phyloP scores from a whole-genome alignment of 495 filamentous ascomycete genomes.

The Aspergillus saccharolyticus region DNA sequence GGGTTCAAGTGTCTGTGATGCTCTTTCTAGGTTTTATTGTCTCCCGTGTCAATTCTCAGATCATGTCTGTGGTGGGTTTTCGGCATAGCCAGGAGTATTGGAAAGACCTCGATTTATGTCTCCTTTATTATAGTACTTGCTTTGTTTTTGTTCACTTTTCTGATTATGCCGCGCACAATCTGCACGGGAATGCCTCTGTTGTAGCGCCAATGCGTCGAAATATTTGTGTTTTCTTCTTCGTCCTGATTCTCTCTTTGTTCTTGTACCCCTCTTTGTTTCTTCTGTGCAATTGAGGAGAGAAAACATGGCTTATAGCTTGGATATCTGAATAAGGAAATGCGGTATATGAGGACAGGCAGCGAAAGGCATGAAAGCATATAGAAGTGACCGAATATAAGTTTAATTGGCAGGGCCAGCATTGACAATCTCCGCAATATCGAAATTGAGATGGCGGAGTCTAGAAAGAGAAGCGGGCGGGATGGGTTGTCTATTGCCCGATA shows the following conservation, averaged over 20 bases:
- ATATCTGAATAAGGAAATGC: conserved; percentile 16
- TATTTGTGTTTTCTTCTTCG: conserved; percentile 3
- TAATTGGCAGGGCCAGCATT: neutral
- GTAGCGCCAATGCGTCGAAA: conserved; percentile 4
- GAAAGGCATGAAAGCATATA: neutral
- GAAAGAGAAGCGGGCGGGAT: neutral
- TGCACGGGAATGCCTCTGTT: conserved; percentile 13
- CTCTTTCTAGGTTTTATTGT: conserved; percentile 5
- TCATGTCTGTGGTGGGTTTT: conserved; percentile 25
- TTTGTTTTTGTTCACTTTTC: conserved; percentile 4
- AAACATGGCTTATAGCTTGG: conserved; percentile 20
- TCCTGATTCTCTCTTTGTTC: neutral
- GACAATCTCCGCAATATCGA: neutral
- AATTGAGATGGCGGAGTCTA: neutral
- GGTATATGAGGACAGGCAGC: neutral
- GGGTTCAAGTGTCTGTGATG: conserved; percentile 5
- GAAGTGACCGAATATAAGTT: too few relatives aligned
- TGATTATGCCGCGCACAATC: conserved; percentile 9
- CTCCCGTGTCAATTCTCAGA: conserved; percentile 8
- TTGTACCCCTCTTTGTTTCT: neutral
- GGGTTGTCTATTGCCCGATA: conserved; percentile 22
- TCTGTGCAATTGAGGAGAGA: conserved; percentile 1
- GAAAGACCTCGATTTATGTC: conserved; percentile 36
- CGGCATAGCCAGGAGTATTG: conserved; percentile 44
- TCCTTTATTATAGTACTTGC: conserved; percentile 22